Base-by-base conservation (phyloP, 2,329 filamentous ascomycete species). In the Pseudogymnoascus sp. region DNA sequence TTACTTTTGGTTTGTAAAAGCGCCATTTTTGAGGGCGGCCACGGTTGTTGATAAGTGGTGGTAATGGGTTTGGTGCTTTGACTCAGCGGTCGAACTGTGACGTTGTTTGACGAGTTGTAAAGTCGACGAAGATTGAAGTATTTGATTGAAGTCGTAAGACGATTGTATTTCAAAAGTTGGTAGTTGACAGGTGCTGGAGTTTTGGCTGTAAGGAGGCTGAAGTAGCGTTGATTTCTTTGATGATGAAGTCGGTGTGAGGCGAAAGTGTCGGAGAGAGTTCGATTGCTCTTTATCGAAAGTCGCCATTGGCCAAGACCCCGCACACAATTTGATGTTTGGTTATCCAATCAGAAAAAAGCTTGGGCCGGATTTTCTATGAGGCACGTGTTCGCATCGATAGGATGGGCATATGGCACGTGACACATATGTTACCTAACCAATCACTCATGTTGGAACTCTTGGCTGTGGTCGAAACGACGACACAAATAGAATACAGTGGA, bases 371-470 rank as follows among this genome's bases (percentile, higher is more conserved):
- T 56, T 56, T 56, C 28, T 56, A 16, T 12, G 28, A 34, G n/a
- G 28, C 50, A 56, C 28, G 50, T 56, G 76, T 75, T 53, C 66
- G 63, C 14, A 80, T 76, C 66, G 81, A 77, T 69, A 82, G 79
- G 50, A 31, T 14, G 2, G 12, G 50, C 16, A 56, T 18, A 14
- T 34, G 50, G 25, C 50, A 56, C 50, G 50, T 56, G 60, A 89
- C 88, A 12, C 88, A 7, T 14, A 5, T 31, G 10, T 34, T 56
- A 34, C 50, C 50, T n/a, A 56, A 56, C 34, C 50, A 56, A 56
- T 56, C 50, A 21, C 44, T 28, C 44, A 50, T 50, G 12, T 34
- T 34, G 7, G 31, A 34, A 34, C 31, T 44, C 4, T 23, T 44
- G 10, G 42, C 11, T 23, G 42, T 44, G 42, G 42, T 8, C 28